A percentile compares a stretch with the other conserved stretches of the same genome.
Conservation (phyloP, 441 rosid species). For the Lepidium campestre region DNA sequence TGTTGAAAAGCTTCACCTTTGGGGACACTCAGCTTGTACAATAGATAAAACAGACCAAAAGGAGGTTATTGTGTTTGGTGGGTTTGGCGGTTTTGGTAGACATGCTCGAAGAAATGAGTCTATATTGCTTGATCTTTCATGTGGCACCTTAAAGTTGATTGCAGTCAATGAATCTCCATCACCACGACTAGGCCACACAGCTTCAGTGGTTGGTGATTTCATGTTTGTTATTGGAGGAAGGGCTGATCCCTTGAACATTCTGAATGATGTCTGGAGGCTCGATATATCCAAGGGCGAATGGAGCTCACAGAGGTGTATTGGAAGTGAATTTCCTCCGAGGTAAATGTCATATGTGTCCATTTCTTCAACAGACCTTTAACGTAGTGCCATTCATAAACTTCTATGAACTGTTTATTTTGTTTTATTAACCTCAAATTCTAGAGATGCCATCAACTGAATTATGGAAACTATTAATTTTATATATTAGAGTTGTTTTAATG, state of each 20-base stretch:
- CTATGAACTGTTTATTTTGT: neutral
- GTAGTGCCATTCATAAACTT: neutral
- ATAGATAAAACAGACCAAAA: constrained; percentile 25
- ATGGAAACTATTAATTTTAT: neutral
- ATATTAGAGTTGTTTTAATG: neutral
- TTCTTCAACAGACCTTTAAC: neutral
- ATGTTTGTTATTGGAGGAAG: constrained; percentile 86
- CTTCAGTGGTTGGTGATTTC: constrained; percentile 59
- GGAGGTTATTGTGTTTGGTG: constrained; percentile 67
- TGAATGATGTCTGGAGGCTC: constrained; percentile 76
- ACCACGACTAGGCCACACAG: constrained; percentile 79
- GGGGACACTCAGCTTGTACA: constrained; percentile 82
- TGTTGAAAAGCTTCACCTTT: constrained; percentile 73
- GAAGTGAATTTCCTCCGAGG: constrained; percentile 67
- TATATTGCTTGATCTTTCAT: constrained; percentile 54
- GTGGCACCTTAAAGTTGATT: constrained; percentile 42
- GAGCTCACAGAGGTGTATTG: constrained; percentile 51
- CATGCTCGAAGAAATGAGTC: constrained; percentile 79
- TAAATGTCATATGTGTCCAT: constrained; percentile 20
- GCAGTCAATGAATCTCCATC: constrained; percentile 47
- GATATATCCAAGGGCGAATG: constrained; percentile 44
- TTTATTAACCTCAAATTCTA: neutral
- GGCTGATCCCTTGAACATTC: constrained; percentile 67
- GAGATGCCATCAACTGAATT: neutral
- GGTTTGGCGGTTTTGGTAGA: constrained; percentile 91